A percentile compares a stretch with the other conserved stretches of the same genome.
Evolutionary conservation across 345 rosid genomes (phyloP).

Genomic region (Sisymbrium irio): DNA sequence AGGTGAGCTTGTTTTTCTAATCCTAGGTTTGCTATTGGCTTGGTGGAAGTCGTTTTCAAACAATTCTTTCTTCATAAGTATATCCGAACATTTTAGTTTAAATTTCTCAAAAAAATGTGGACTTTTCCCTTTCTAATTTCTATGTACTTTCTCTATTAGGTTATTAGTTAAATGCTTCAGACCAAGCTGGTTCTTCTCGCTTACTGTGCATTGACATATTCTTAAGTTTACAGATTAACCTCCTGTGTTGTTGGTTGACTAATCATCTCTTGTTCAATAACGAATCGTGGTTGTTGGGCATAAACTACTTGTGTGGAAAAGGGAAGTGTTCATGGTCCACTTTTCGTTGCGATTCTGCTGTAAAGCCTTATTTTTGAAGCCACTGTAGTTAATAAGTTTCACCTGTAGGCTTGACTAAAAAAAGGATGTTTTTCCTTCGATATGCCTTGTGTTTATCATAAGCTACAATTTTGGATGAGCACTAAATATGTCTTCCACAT

Average conservation of each 20-base stretch:
- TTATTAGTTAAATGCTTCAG: neutral
- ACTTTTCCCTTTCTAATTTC: neutral
- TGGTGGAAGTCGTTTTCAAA: neutral
- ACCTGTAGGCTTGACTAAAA: neutral
- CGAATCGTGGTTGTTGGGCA: neutral
- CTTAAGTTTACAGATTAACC: neutral
- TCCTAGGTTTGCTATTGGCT: conserved; percentile 5
- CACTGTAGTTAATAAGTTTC: neutral
- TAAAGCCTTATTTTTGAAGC: neutral
- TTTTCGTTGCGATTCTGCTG: neutral
- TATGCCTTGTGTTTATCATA: neutral
- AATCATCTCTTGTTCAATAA: neutral
- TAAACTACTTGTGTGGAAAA: neutral
- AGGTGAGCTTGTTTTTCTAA: neutral
- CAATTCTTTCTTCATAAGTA: neutral
- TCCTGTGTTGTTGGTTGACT: neutral
- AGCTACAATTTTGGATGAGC: conserved; percentile 3
- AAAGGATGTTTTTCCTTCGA: neutral
- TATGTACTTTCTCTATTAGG: neutral
- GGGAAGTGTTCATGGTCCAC: neutral
- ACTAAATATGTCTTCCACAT: conserved; percentile 15
- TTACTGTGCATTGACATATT: neutral
- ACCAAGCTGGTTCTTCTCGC: neutral
- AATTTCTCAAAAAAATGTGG: neutral
- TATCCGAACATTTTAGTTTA: neutral